A percentile compares a stretch with the other conserved stretches of the same genome.
Evolutionary conservation across 2,329 filamentous ascomycete genomes (phyloP).

Genomic region (Aureobasidium sp.): DNA sequence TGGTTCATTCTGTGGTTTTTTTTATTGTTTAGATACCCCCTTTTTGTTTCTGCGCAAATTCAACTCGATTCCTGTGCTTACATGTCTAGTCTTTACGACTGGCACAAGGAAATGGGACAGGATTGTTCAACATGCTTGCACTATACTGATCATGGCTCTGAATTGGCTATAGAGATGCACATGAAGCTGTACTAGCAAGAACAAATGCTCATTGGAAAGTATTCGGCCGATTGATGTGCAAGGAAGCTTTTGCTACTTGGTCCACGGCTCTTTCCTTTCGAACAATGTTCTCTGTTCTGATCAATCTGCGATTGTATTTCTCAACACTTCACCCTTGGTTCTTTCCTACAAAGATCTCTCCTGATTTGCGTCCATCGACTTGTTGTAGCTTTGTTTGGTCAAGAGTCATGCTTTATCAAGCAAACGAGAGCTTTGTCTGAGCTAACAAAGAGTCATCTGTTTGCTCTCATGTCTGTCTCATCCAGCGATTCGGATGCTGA

Average conservation of each 20-base stretch:
- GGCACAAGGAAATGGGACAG: not conserved
- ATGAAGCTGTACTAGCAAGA: not conserved
- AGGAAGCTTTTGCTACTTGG: too few species aligned
- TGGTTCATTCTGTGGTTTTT: not conserved
- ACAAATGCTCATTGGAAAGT: too few species aligned
- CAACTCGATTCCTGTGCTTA: not conserved
- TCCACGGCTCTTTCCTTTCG: too few species aligned
- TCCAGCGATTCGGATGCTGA: not conserved
- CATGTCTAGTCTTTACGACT: not conserved
- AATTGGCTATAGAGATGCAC: not conserved
- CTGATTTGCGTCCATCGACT: not conserved
- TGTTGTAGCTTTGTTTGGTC: not conserved
- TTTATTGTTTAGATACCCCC: conserved; percentile 7
- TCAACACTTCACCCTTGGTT: not conserved
- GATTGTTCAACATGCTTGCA: not conserved
- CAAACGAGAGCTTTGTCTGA: not conserved
- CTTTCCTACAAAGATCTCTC: not conserved
- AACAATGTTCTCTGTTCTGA: too few species aligned
- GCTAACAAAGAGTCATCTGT: not conserved
- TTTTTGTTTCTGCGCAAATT: not conserved
- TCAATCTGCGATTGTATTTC: not conserved
- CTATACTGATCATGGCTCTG: too few species aligned
- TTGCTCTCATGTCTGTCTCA: not conserved
- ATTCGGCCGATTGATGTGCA: not conserved
- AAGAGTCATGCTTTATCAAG: not conserved